Conservation (phyloP, 2,329 filamentous ascomycete species). For the Ophiostoma quercus region DNA sequence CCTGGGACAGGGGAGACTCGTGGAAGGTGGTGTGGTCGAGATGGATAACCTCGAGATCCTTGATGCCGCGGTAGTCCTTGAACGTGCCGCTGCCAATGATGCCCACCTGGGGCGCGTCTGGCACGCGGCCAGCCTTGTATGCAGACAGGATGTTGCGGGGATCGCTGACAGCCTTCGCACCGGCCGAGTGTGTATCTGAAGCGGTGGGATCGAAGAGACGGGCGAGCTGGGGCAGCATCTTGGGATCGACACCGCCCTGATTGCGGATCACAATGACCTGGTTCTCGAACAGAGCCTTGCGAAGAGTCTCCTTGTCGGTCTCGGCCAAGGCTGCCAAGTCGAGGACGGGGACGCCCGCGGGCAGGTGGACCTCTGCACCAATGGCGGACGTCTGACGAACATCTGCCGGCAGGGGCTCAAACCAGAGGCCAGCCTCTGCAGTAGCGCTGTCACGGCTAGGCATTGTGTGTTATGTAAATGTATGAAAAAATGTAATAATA, state of each 20-base stretch:
- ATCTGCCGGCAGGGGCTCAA: conserved; percentile 22
- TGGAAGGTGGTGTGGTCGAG: conserved; percentile 27
- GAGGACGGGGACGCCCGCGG: conserved; percentile 13
- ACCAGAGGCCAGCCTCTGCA: conserved; percentile 21
- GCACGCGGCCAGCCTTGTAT: conserved; percentile 24
- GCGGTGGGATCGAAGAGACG: conserved; percentile 25
- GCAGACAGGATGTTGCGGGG: conserved; percentile 26
- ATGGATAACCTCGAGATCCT: conserved; percentile 24
- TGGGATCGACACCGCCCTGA: conserved; percentile 23
- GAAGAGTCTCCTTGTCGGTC: conserved; percentile 20
- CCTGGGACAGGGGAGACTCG: conserved; percentile 39
- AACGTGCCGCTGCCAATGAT: conserved; percentile 26
- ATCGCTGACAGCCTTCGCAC: conserved; percentile 25
- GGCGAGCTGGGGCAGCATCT: conserved; percentile 20
- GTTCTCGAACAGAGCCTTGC: conserved; percentile 25
- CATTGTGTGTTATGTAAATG: conserved; percentile 13
- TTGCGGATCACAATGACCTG: conserved; percentile 26
- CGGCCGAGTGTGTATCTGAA: conserved; percentile 25
- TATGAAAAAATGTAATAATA: neutral
- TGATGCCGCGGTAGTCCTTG: conserved; percentile 21
- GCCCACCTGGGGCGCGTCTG: conserved; percentile 25
- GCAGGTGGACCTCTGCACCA: conserved; percentile 25
- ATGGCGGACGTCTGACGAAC: conserved; percentile 24
- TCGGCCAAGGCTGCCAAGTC: conserved; percentile 20
- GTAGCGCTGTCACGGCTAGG: conserved; percentile 16